Conservation (phyloP, 2,329 filamentous ascomycete species). For the Fusarium lateritium region DNA sequence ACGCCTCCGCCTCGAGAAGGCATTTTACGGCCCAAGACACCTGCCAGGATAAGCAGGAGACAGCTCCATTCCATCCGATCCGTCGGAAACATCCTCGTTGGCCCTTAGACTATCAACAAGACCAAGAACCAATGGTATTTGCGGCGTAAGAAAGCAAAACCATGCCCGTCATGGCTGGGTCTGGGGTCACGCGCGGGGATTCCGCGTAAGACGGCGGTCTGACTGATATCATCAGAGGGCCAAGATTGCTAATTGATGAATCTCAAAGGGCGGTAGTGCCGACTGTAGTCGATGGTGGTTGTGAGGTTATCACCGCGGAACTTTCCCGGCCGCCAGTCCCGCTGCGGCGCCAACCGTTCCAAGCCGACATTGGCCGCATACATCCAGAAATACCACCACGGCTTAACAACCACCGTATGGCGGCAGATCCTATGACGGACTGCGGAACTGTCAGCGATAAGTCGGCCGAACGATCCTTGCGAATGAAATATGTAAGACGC, state of each 20-base stretch:
- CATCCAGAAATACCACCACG: constrained; percentile 25
- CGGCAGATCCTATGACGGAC: constrained; percentile 26
- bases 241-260: constrained; percentile 30
- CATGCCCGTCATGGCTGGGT: constrained; percentile 41
- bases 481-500: constrained; percentile 8
- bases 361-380: constrained; percentile 60
- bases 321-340: constrained; percentile 47
- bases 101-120: constrained; percentile 22
- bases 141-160: constrained; percentile 42
- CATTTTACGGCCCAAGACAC: constrained; percentile 47
- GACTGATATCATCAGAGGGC: constrained; percentile 49
- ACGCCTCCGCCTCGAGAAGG: constrained; percentile 47
- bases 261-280: constrained; percentile 44
- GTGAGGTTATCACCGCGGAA: constrained; percentile 50
- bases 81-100: constrained; percentile 36
- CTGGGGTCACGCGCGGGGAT: constrained; percentile 45
- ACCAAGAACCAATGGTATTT: constrained; percentile 39
- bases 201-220: constrained; percentile 44
- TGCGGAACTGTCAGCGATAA: constrained; percentile 41
- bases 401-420: constrained; percentile 31
- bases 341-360: constrained; percentile 55
- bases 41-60: constrained; percentile 31
- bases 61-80: constrained; percentile 23
- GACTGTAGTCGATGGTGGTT: constrained; percentile 39
- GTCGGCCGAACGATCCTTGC: constrained; percentile 36